These are phyloP conservation scores for Russula compacta DNA, from an alignment of 768 basidiomycete species.

Conservation along the genomic window DNA sequence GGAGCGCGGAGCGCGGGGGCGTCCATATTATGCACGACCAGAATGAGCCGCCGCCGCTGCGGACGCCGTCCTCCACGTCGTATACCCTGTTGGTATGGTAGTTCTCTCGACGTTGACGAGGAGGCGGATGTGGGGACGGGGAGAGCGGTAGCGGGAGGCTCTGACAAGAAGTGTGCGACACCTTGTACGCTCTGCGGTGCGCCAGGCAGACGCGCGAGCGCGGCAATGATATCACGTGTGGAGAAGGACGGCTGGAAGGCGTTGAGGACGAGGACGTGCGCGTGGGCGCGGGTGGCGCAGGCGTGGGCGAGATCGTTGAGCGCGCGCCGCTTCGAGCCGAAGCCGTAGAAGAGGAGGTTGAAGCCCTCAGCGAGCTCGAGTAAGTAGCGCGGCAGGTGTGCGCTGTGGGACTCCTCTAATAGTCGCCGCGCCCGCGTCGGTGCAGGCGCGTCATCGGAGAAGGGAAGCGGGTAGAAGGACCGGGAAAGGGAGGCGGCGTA, in stretches of 20 bases:
- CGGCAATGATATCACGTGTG: constrained; percentile 43
- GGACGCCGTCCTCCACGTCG: too few species aligned
- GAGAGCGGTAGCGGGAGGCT: neutral
- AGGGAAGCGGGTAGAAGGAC: constrained; percentile 23
- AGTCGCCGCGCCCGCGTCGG: constrained; percentile 25
- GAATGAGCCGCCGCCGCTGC: constrained; percentile 42
- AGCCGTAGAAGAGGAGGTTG: constrained; percentile 81
- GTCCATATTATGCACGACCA: constrained; percentile 89
- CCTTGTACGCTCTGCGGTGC: constrained; percentile 43
- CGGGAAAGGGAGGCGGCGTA: constrained; percentile 32
- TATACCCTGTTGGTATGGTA: neutral
- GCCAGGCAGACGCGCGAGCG: constrained; percentile 28
- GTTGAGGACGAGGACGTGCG: constrained; percentile 72
- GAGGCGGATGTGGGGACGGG: neutral
- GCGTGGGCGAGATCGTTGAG: constrained; percentile 67
- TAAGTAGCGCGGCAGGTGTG: constrained; percentile 50
- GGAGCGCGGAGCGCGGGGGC: constrained; percentile 54
- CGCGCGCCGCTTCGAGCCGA: constrained; percentile 74
- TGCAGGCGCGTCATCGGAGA: constrained; percentile 18
- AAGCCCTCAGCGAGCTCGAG: constrained; percentile 76
- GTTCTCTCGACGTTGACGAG: neutral
- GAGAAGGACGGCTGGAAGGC: constrained; percentile 63
- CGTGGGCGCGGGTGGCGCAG: constrained; percentile 40
- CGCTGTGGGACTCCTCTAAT: constrained; percentile 25
- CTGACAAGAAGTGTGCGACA: constrained; percentile 54